Evolutionary conservation across 2,329 filamentous ascomycete species (phyloP), one percentile per base, ranked within the genome.

Genomic region (Talaromyces sp.): DNA sequence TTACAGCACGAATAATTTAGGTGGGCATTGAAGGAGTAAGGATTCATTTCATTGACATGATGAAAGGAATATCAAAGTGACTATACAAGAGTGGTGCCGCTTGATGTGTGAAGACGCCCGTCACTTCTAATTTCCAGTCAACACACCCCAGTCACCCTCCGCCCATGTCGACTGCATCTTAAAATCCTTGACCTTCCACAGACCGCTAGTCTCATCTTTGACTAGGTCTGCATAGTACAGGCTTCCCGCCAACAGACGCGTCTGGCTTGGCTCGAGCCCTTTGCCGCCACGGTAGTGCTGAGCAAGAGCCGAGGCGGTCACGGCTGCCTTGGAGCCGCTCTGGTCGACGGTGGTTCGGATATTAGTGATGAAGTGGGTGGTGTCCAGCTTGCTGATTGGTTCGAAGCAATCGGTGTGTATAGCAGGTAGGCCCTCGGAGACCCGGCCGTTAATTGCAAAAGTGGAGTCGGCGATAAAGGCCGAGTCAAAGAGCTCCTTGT

Each of bases 131-230:
- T 19, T 19, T 35, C 50, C 50, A 35, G 31, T 54, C 56, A 58
- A 27, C 19, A 58, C 56, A 43, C 33, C 45, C 56, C 35, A 27
- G 31, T 66, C 64, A 13, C 64, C 64, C 25, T 66, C 52, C 3
- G 43, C 68, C 76, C 75, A 78, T 19, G 73, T 64, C 61, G 72
- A 37, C 35, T 75, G 66, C 50, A 74, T 49, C 39, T 66, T 63
- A 68, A 68, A 75, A 45, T 70, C 70, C 69, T 71, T 71, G n/a
- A 73, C 71, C 70, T 73, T 77, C 76, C 75, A 78, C 65, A 74
- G 10, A 27, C 70, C 70, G 50, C 70, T 71, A 6, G 27, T 61
- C 25, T 69, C 68, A 68, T 73, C 74, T 67, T 68, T 71, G 15
- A 74, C 68, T n/a, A 77, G 37, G 64, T 77, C 73, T 33, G 74